phyloP scores from a whole-genome alignment of 192 early-diverging fungal genomes.

The Coemansia sp. region DNA sequence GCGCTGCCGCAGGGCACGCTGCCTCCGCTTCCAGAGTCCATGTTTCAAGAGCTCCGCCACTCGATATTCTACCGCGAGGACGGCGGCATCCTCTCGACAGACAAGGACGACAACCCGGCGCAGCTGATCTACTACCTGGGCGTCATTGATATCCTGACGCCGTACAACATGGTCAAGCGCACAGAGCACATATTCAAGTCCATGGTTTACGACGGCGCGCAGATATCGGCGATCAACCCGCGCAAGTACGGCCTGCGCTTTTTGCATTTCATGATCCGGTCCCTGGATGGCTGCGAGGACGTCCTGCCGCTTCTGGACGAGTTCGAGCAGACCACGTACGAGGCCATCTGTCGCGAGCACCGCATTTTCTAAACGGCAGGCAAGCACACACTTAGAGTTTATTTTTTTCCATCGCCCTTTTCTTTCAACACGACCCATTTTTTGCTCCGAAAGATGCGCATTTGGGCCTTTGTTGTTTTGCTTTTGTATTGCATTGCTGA shows the following conservation, averaged over 20 bases:
- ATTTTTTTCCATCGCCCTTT: conserved; percentile 2
- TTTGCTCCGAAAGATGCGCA: background rate
- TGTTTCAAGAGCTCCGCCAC: conserved; percentile 56
- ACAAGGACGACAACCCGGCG: conserved; percentile 63
- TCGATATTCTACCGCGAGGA: conserved; percentile 89
- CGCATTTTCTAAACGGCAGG: background rate
- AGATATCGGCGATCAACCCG: conserved; percentile 87
- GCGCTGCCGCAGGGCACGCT: conserved; percentile 32
- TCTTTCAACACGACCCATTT: too few species aligned
- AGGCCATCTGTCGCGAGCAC: conserved; percentile 48
- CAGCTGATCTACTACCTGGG: conserved; percentile 90
- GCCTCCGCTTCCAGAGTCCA: conserved; percentile 52
- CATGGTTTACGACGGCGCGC: conserved; percentile 66
- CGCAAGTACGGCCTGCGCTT: conserved; percentile 85
- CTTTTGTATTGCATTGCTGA: background rate
- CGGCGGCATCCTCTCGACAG: conserved; percentile 82
- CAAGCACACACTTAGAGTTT: background rate
- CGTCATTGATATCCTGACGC: conserved; percentile 97
- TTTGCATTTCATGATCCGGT: conserved; percentile 80
- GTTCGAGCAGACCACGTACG: conserved; percentile 50
- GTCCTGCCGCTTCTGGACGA: conserved; percentile 46
- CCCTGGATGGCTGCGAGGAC: conserved; percentile 57
- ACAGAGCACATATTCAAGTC: conserved; percentile 88
- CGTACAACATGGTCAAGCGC: conserved; percentile 85
- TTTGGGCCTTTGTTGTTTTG: background rate